Evolutionary conservation across 768 basidiomycete genomes (phyloP), one percentile per base, ranked within the genome.

Genomic region (Tulasnella sp.): DNA sequence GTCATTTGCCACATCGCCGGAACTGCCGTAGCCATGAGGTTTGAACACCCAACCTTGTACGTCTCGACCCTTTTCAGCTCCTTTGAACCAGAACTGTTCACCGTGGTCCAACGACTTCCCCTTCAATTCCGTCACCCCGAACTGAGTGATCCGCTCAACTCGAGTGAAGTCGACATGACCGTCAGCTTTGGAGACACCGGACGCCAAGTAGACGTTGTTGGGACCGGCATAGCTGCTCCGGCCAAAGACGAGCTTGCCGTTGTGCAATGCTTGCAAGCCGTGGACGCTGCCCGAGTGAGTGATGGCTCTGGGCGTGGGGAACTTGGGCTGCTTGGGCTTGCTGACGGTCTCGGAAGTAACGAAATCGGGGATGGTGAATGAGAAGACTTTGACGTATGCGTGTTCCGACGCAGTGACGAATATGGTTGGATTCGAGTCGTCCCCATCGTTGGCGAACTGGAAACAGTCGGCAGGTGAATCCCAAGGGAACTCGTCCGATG

Each of bases 81-180:
- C 97, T 80, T 90, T 89, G 87, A 98, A 98, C 91, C 92, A 95
- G 83, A 98, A 94, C 79, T 94, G 91, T 82, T 97, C 92, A 19
- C 92, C 94, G 10, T 84, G 83, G 78, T 87, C 86, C 52, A 97
- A 87, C 34, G 85, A 79, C 85, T 93, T 94, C 10, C 86, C 88
- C 74, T 88, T 85, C 74, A 96, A 85, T 8, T 87, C 88, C 12
- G 87, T 84, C 58, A 86, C 87, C 0, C 92, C 89, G 84, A 97
- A 92, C 52, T 85, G 82, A 2, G 97, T 95, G 56, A 97, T 83
- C 81, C 90, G 90, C 72, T 73, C 81, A 79, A 82, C 90, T 88
- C 71, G 90, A 84, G 39, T 83, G 81, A 16, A 87, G 85, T 42
- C 36, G 92, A 86, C 40, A 87, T 85, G 34, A 82, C 46, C 14